phyloP scores from a whole-genome alignment of 352 stramenopile genomes.

The Hyaloperonospora brassicae region DNA sequence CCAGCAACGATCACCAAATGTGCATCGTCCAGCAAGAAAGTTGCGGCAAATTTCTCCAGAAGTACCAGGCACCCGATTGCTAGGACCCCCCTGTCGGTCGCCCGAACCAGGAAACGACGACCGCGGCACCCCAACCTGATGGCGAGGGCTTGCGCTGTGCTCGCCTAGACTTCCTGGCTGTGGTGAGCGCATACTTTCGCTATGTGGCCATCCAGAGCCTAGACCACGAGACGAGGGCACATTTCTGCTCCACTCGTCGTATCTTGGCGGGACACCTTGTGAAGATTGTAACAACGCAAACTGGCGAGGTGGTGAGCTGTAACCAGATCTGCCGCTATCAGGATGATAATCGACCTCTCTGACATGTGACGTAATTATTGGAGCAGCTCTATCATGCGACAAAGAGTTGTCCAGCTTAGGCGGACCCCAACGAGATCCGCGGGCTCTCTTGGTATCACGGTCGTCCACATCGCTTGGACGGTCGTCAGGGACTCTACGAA shows the following conservation, averaged over 20 bases:
- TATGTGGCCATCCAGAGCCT: conserved; percentile 18
- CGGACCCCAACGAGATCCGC: conserved; percentile 62
- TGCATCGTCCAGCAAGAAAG: conserved; percentile 57
- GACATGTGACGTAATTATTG: conserved; percentile 38
- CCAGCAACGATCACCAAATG: conserved; percentile 76
- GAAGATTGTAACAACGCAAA: conserved; percentile 20
- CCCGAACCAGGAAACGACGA: conserved; percentile 24
- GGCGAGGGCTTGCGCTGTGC: conserved; percentile 17
- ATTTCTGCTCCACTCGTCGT: conserved; percentile 31
- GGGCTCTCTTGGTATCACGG: conserved; percentile 50
- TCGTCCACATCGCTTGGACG: conserved; percentile 29
- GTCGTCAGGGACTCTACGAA: conserved; percentile 23
- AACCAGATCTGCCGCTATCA: conserved; percentile 21
- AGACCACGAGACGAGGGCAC: conserved; percentile 15
- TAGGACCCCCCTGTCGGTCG: conserved; percentile 26
- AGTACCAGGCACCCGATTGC: conserved; percentile 31
- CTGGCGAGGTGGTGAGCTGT: conserved; percentile 19
- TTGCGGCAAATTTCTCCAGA: conserved; percentile 70
- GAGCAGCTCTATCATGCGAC: conserved; percentile 34
- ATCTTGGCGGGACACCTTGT: conserved; percentile 11
- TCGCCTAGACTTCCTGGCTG: conserved; percentile 25
- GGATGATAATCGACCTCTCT: conserved; percentile 19
- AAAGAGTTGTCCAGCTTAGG: conserved; percentile 28
- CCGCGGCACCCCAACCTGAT: conserved; percentile 17
- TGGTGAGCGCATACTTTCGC: conserved; percentile 19